A percentile compares a stretch with the other conserved stretches of the same genome.
These are phyloP conservation scores for Eudorina sp. DNA, from an alignment of 139 green algal genomes.

Conservation along the genomic window DNA sequence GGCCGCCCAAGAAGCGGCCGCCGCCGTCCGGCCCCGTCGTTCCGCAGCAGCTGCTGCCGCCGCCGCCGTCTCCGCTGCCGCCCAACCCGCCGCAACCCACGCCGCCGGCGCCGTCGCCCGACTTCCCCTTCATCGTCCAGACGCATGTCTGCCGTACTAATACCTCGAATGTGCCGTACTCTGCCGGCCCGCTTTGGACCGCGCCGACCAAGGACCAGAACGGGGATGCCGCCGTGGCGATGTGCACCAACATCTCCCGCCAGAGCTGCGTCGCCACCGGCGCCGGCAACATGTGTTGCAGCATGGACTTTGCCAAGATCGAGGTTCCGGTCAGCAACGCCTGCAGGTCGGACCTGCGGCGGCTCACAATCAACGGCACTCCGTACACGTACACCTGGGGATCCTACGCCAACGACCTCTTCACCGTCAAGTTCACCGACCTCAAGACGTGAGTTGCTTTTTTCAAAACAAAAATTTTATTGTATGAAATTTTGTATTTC, in stretches of 20 bases:
- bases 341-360: background rate
- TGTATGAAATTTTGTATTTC: too few species aligned
- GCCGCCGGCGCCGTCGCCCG: background rate
- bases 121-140: background rate
- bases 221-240: background rate
- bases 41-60: background rate
- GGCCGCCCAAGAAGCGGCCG: background rate
- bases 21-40: background rate
- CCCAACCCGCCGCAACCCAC: background rate
- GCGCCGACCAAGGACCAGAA: background rate
- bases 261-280: constrained; percentile 12
- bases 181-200: background rate
- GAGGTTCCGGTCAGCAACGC: constrained; percentile 6
- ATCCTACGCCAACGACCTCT: background rate
- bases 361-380: background rate
- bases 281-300: background rate
- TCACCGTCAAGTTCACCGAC: constrained; percentile 1
- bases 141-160: constrained; percentile 7
- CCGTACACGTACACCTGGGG: background rate
- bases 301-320: constrained; percentile 20
- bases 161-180: constrained; percentile 12
- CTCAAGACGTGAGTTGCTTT: background rate
- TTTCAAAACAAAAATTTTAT: background rate
- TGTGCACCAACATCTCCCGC: constrained; percentile 7
- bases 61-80: background rate